These are phyloP conservation scores for Colletotrichum karsti DNA, from an alignment of 2,329 filamentous ascomycete genomes.

Conservation along the genomic window DNA sequence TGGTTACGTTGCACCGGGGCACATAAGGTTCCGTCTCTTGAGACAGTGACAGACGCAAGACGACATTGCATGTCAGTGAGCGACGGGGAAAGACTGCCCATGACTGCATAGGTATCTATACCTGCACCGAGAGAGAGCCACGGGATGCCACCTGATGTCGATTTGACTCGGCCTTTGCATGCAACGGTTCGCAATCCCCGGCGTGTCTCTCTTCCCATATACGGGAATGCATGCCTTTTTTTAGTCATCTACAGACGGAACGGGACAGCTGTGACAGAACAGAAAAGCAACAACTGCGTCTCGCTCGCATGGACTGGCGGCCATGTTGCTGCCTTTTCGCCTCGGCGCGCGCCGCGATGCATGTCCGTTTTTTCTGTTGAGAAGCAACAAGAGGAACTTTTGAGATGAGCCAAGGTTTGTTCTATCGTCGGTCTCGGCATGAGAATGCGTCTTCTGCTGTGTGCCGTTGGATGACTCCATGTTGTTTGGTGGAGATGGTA, in stretches of 20 bases:
- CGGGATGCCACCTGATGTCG: not conserved
- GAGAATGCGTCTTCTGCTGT: too few relatives aligned
- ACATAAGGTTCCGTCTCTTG: not conserved
- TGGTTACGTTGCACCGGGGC: not conserved
- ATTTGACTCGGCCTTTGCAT: conserved; percentile 1
- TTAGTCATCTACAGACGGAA: conserved; percentile 13
- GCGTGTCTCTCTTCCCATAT: not conserved
- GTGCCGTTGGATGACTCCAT: not conserved
- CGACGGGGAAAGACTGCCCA: too few relatives aligned
- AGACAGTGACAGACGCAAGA: not conserved
- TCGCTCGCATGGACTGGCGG: not conserved
- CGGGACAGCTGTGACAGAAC: conserved; percentile 1
- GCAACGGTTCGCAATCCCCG: not conserved
- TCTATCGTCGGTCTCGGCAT: not conserved
- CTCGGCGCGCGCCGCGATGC: conserved; percentile 6
- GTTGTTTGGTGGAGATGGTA: not conserved
- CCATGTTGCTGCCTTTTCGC: not conserved
- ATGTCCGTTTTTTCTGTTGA: not conserved
- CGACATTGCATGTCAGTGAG: not conserved
- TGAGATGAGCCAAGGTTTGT: not conserved
- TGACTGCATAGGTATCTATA: not conserved
- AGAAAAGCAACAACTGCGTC: not conserved
- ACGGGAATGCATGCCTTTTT: conserved; percentile 4
- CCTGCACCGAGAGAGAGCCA: too few relatives aligned
- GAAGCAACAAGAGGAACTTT: not conserved